These are phyloP conservation scores for Euphorbia corollata DNA, from an alignment of 441 rosid species.

Conservation along the genomic window DNA sequence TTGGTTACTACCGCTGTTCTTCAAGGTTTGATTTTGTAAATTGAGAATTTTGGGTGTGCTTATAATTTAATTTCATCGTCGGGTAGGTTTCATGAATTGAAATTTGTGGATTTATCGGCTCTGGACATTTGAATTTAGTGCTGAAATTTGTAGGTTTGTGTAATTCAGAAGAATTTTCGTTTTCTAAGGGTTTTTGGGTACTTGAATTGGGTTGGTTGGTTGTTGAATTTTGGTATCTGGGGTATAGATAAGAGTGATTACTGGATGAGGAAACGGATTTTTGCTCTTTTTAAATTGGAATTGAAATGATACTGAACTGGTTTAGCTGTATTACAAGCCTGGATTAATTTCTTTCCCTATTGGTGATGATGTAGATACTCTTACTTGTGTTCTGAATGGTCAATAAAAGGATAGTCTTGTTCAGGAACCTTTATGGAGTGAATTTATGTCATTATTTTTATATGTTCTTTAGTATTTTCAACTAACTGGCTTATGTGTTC, in stretches of 20 bases:
- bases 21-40: slow-evolving; percentile 13
- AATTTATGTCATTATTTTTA: background rate
- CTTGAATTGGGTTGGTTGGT: background rate
- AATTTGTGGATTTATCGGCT: slow-evolving; percentile 24
- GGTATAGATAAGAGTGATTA: background rate
- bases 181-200: background rate
- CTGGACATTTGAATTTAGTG: slow-evolving; percentile 16
- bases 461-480: background rate
- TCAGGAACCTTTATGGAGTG: background rate
- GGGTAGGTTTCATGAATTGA: slow-evolving; percentile 20
- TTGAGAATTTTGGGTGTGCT: slow-evolving; percentile 28
- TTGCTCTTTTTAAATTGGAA: background rate
- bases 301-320: slow-evolving; percentile 1
- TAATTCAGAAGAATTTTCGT: background rate
- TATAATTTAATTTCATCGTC: slow-evolving; percentile 20
- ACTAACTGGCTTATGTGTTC: background rate
- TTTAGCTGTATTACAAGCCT: slow-evolving; percentile 9
- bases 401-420: background rate
- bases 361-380: background rate
- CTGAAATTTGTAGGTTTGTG: background rate
- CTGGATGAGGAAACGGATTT: slow-evolving; percentile 12
- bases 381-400: background rate
- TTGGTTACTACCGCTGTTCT: background rate
- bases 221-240: slow-evolving; percentile 8
- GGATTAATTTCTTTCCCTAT: slow-evolving; percentile 2